These are phyloP conservation scores for Kwoniella pini DNA, from an alignment of 768 basidiomycete genomes.

Conservation along the genomic window DNA sequence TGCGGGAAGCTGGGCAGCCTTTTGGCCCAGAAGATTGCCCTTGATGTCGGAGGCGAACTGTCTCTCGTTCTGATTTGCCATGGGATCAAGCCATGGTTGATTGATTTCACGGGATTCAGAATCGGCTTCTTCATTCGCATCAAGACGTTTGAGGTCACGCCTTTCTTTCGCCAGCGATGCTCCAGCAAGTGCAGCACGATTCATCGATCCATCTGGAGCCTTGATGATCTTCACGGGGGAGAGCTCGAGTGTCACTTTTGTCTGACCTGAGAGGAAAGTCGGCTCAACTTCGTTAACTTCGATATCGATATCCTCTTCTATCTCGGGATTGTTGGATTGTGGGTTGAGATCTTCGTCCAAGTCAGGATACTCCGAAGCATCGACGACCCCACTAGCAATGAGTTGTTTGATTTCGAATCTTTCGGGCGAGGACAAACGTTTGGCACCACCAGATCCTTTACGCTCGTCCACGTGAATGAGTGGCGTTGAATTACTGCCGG, in stretches of 20 bases:
- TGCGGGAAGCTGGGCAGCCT: slow-evolving; percentile 74
- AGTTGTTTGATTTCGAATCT: slow-evolving; percentile 99
- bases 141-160: slow-evolving; percentile 88
- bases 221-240: slow-evolving; percentile 98
- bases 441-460: slow-evolving; percentile 68
- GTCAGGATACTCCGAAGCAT: slow-evolving; percentile 70
- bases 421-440: slow-evolving; percentile 90
- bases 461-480: slow-evolving; percentile 57
- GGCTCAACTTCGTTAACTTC: slow-evolving; percentile 97
- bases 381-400: slow-evolving; percentile 89
- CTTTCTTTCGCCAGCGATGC: slow-evolving; percentile 93
- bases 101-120: slow-evolving; percentile 92
- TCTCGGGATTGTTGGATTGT: slow-evolving; percentile 64
- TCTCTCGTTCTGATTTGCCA: slow-evolving; percentile 82
- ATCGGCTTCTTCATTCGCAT: slow-evolving; percentile 90
- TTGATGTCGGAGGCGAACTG: slow-evolving; percentile 92
- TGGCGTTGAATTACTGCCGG: slow-evolving; percentile 86
- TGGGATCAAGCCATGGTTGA: slow-evolving; percentile 96
- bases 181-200: slow-evolving; percentile 90
- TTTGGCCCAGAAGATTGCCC: slow-evolving; percentile 63
- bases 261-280: slow-evolving; percentile 92
- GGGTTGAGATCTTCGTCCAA: slow-evolving; percentile 52
- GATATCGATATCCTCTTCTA: slow-evolving; percentile 95
- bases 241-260: slow-evolving; percentile 89
- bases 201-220: slow-evolving; percentile 95